Evolutionary conservation across 2,329 filamentous ascomycete species (phyloP).

Genomic region (Fusarium mundagurra): DNA sequence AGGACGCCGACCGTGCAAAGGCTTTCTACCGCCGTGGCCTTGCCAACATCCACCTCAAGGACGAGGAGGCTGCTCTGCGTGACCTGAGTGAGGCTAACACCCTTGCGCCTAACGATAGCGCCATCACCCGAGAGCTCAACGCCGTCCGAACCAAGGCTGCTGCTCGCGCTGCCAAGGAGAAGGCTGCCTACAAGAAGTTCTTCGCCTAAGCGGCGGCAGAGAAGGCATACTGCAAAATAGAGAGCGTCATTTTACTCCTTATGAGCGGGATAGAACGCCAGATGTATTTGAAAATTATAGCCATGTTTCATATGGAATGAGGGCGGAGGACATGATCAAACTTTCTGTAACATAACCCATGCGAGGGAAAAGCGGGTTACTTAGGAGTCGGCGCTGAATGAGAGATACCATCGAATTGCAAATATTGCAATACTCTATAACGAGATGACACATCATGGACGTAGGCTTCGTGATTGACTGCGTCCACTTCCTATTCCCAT

Average conservation of each 20-base stretch:
- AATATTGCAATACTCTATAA: slow-evolving; percentile 28
- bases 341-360: slow-evolving; percentile 38
- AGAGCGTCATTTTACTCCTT: slow-evolving; percentile 14
- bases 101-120: slow-evolving; percentile 78
- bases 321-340: slow-evolving; percentile 33
- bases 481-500: background rate
- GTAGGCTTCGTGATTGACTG: background rate
- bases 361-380: slow-evolving; percentile 39
- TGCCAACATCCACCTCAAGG: slow-evolving; percentile 80
- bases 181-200: slow-evolving; percentile 92
- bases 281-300: slow-evolving; percentile 22
- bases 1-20: slow-evolving; percentile 86
- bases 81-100: slow-evolving; percentile 80
- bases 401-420: slow-evolving; percentile 46
- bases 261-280: slow-evolving; percentile 23
- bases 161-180: slow-evolving; percentile 84
- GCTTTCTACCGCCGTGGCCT: slow-evolving; percentile 84
- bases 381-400: slow-evolving; percentile 44
- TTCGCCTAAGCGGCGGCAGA: slow-evolving; percentile 63
- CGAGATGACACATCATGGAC: background rate
- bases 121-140: slow-evolving; percentile 77
- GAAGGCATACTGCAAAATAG: slow-evolving; percentile 1
- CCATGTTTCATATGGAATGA: slow-evolving; percentile 11
- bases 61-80: slow-evolving; percentile 82
- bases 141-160: slow-evolving; percentile 80